These are phyloP conservation scores for Lachnellula occidentalis DNA, from an alignment of 2,329 filamentous ascomycete genomes.

Conservation along the genomic window DNA sequence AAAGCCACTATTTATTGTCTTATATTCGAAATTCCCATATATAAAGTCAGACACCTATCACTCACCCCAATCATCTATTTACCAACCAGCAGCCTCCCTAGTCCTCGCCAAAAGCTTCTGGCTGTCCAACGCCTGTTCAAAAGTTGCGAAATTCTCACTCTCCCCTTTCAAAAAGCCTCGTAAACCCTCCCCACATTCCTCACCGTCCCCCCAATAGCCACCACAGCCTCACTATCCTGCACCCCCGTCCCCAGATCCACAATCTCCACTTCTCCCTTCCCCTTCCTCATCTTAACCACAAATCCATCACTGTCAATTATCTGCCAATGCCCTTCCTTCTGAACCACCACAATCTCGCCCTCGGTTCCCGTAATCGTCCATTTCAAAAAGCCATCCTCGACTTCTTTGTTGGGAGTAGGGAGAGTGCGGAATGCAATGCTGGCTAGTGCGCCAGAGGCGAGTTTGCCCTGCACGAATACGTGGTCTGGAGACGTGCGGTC, in stretches of 20 bases:
- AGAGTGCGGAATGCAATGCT: conserved; percentile 28
- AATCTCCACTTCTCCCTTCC: neutral
- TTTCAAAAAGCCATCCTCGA: conserved; percentile 15
- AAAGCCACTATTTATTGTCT: too few relatives aligned
- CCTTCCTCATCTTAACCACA: neutral
- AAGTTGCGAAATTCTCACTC: conserved; percentile 5
- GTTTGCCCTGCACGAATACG: conserved; percentile 32
- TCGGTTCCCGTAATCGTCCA: conserved; percentile 36
- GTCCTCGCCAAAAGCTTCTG: conserved; percentile 14
- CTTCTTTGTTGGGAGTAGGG: conserved; percentile 16
- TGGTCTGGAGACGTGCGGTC: conserved; percentile 32
- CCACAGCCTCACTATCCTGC: neutral
- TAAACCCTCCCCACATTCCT: conserved; percentile 11
- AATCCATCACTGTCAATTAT: neutral
- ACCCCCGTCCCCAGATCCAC: conserved; percentile 1
- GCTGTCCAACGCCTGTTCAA: conserved; percentile 10
- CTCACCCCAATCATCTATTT: neutral
- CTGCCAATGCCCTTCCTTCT: conserved; percentile 6
- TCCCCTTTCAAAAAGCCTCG: conserved; percentile 10
- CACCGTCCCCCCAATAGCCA: neutral
- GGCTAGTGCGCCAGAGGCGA: conserved; percentile 29
- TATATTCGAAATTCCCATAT: neutral
- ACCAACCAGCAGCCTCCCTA: conserved; percentile 2
- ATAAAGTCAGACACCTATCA: neutral
- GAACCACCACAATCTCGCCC: conserved; percentile 31